A percentile compares a stretch with the other conserved stretches of the same genome.
Conservation (phyloP, 78 protist genomes). For the Chrysochromulina parva region DNA sequence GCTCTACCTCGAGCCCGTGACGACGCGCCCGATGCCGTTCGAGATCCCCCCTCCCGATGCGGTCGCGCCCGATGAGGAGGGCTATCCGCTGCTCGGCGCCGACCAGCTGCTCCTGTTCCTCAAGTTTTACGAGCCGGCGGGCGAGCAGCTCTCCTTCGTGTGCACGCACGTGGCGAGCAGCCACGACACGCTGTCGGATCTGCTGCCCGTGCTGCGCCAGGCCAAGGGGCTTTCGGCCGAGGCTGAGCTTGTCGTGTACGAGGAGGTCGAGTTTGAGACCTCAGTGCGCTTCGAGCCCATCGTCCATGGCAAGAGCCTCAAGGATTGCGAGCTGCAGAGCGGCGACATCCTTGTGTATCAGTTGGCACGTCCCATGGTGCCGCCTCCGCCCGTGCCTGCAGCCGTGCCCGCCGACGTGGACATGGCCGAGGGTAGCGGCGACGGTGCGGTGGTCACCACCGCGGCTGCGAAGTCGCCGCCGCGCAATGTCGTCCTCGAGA, state of each 20-base stretch:
- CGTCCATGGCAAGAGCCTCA: neutral
- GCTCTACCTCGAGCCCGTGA: neutral
- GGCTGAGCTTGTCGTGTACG: neutral
- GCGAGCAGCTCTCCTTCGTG: neutral
- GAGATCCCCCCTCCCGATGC: neutral
- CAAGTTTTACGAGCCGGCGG: neutral
- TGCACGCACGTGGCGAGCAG: neutral
- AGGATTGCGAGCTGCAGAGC: neutral
- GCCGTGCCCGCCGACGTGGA: neutral
- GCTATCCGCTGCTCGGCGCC: neutral
- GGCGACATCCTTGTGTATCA: conserved; percentile 22
- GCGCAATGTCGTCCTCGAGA: neutral
- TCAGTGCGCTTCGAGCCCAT: neutral
- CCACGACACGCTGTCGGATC: neutral
- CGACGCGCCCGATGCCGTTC: neutral
- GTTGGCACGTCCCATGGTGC: neutral
- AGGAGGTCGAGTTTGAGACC: conserved; percentile 14
- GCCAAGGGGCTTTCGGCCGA: neutral
- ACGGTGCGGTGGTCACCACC: too few species aligned
- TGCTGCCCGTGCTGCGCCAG: conserved; percentile 8
- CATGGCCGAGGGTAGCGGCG: neutral
- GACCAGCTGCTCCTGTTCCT: neutral
- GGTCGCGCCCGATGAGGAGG: neutral
- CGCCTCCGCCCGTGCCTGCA: neutral
- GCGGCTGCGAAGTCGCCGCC: neutral